phyloP scores from a whole-genome alignment of 2,329 filamentous ascomycete species.

The Nemania abortiva region DNA sequence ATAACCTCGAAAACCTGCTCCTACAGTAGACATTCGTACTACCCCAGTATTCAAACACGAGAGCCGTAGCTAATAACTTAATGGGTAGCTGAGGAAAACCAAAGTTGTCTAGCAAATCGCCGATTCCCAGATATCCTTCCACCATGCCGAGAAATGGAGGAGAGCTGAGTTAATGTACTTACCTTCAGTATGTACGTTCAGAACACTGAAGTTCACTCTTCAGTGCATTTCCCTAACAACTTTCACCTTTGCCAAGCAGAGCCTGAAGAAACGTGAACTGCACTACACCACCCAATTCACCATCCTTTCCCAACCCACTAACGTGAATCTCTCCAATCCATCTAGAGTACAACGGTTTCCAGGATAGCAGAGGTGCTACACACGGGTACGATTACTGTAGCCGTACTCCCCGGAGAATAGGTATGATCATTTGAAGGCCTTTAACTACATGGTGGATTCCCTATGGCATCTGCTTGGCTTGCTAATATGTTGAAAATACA shows the following conservation, averaged over 20 bases:
- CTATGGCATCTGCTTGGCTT: background rate
- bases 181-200: slow-evolving; percentile 23
- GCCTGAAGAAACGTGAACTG: background rate
- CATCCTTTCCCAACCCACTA: slow-evolving; percentile 9
- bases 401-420: background rate
- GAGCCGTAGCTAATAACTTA: background rate
- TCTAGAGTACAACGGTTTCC: slow-evolving; percentile 10
- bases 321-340: slow-evolving; percentile 3
- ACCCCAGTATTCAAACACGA: background rate
- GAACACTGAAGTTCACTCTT: background rate
- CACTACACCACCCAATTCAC: background rate
- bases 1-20: background rate
- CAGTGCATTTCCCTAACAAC: background rate
- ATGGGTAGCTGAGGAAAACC: slow-evolving; percentile 30
- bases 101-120: slow-evolving; percentile 5
- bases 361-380: background rate
- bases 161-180: background rate
- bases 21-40: background rate
- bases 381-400: slow-evolving; percentile 1
- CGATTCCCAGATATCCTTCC: slow-evolving; percentile 22
- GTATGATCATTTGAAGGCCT: background rate
- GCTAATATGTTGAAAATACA: slow-evolving; percentile 10
- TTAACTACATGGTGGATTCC: background rate
- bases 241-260: background rate
- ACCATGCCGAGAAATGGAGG: background rate